Base-by-base conservation (phyloP, 495 filamentous ascomycete genomes). In the Choiromyces venosus region DNA sequence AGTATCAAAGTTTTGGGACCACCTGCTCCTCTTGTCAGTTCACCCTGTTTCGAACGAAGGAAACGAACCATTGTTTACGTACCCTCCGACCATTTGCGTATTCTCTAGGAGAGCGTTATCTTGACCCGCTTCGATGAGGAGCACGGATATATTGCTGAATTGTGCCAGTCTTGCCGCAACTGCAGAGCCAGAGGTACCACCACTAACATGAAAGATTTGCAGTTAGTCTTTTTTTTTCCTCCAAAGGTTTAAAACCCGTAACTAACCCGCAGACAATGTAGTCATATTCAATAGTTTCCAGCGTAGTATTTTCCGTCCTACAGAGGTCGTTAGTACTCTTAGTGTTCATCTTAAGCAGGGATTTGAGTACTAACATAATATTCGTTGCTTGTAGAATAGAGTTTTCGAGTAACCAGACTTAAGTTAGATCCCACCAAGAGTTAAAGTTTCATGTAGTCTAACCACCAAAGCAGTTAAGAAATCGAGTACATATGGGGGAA, bases 1-100 rank as follows among this genome's bases (percentile, higher is more conserved):
- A 46, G 86, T 85, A 73, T 85, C 83, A 76, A 89, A 85, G 66
- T 82, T 82, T 36, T 83, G 79, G 25, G 65, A 77, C 73, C 70
- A 67, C 10, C 52, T 61, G 8, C 1, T 61, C 25, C 18, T 61
- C 25, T 4, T 2, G n/a, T 61, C 12, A 61, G 25, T 33, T 56
- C 9, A 14, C 7, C 21, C 4, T 16, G 52, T 9, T 61, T 3
- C 12, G 25, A 29, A 29, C 12, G 25, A 29, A 33, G 18, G 25
- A 61, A 33, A 33, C 52, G 29, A 25, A 4, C 5, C 1, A 61
- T 61, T 12, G 6, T 61, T 29, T 61, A 33, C 25, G 25, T 61
- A 61, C 25, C 25, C 25, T 16, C 52, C 25, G 18, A 33, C 52
- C 18, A 68, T 37, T 9, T 37, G 56, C 21, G 61, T 67, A 39